Conservation (phyloP, 106 monocot genomes). For the Triglochin maritima region DNA sequence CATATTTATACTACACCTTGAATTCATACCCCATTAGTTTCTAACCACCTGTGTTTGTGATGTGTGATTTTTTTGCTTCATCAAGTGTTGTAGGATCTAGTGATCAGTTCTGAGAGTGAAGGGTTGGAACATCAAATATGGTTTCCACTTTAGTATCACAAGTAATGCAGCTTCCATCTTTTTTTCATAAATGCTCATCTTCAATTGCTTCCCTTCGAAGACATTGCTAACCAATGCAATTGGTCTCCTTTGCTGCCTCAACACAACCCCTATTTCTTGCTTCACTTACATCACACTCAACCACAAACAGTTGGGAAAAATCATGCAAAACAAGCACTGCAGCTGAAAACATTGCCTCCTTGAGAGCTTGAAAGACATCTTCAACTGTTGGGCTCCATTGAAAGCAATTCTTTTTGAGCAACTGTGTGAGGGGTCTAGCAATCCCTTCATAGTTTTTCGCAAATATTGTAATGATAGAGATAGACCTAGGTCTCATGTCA, state of each 20-base stretch:
- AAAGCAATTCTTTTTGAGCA: not conserved
- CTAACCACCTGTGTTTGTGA: not conserved
- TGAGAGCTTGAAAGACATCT: not conserved
- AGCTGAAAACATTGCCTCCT: not conserved
- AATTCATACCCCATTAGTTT: slow-evolving; percentile 11
- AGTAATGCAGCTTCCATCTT: slow-evolving; percentile 2
- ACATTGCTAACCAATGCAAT: not conserved
- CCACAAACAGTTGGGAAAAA: not conserved
- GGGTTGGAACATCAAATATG: not conserved
- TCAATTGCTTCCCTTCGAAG: too few species aligned
- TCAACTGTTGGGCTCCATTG: not conserved
- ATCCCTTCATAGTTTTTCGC: not conserved
- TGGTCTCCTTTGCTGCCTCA: not conserved
- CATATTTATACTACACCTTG: not conserved
- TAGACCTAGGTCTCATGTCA: not conserved
- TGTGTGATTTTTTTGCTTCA: slow-evolving; percentile 7
- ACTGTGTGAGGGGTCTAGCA: not conserved
- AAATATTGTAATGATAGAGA: not conserved
- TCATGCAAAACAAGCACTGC: not conserved
- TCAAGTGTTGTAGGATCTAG: not conserved
- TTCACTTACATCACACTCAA: not conserved
- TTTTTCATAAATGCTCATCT: slow-evolving; percentile 12
- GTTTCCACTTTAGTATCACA: slow-evolving; percentile 3
- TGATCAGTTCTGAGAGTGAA: slow-evolving; percentile 16
- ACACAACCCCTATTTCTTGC: not conserved